Base-by-base conservation (phyloP, 2,329 filamentous ascomycete species). In the Paraphaeosphaeria minitans region DNA sequence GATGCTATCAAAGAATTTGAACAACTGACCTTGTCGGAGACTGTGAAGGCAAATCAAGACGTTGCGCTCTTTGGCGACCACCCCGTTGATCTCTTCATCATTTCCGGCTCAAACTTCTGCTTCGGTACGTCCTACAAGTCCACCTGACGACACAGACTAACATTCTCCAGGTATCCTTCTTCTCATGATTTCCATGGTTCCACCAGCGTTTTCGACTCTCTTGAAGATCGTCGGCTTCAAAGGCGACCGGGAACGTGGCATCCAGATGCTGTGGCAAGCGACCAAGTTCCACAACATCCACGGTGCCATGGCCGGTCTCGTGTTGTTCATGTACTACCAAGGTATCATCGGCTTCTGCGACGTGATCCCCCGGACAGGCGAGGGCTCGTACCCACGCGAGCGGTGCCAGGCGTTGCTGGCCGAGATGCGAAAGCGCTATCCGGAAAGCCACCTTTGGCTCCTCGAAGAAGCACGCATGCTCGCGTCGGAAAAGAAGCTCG, bases 201-300 rank as follows among this genome's bases (percentile, higher is more conserved):
- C 95, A 0, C 95, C 95, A 0, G 87, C 93, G 0, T 97, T 98
- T 75, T 89, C 87, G n/a, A 90, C 87, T 56, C 84, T 99, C 1
- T 83, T 98, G 4, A 91, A 89, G 59, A 89, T 98, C 43, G 90
- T 97, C 31, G 95, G 95, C 1, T 98, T 98, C 79, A 88, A 87
- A 61, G 95, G 95, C 33, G 93, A 98, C 73, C 89, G 93, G 45
- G 87, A 92, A 61, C 85, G 89, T 41, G 95, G 93, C 10, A 83
- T 97, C 33, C 83, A 85, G 41, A 90, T 97, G 86, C 86, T 99
- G 4, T 99, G 95, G 95, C 88, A 91, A 73, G 91, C 92, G 13
- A 93, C 92, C 22, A 87, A 88, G 51, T 95, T 93, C 74, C 80
- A 88, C 61, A 97, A 97, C 74, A 85, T 98, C 69, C 96, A 97